Evolutionary conservation across 2,329 filamentous ascomycete species (phyloP).

Genomic region (Fusarium paranaense): DNA sequence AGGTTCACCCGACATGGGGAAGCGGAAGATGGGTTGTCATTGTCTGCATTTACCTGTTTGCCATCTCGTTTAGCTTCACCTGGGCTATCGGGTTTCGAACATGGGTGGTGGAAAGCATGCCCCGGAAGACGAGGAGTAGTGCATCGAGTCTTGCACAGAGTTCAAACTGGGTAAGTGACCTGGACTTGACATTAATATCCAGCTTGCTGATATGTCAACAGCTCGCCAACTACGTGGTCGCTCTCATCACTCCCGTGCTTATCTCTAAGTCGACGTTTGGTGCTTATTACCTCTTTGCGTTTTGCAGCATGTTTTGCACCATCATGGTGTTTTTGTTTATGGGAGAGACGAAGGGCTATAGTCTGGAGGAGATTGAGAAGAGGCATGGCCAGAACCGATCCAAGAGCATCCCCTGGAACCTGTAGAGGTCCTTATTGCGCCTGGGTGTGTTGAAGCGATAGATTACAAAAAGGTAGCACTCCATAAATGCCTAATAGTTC

Average conservation of each 20-base stretch:
- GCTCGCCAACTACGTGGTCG: slow-evolving; percentile 59
- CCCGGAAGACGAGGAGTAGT: slow-evolving; percentile 63
- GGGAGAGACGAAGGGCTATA: slow-evolving; percentile 57
- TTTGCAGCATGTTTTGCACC: slow-evolving; percentile 52
- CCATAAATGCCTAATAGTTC: background rate
- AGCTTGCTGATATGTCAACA: slow-evolving; percentile 19
- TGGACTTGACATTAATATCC: rapidly evolving
- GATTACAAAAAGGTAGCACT: background rate
- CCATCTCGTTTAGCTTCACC: slow-evolving; percentile 57
- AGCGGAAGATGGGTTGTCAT: slow-evolving; percentile 62
- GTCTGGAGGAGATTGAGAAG: slow-evolving; percentile 53
- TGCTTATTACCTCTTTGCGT: slow-evolving; percentile 60
- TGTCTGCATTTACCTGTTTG: slow-evolving; percentile 62
- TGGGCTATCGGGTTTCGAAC: slow-evolving; percentile 67
- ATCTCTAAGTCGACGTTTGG: slow-evolving; percentile 54
- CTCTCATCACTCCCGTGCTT: slow-evolving; percentile 57
- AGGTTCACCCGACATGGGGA: slow-evolving; percentile 52
- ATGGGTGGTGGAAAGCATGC: slow-evolving; percentile 68
- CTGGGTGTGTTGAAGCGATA: background rate
- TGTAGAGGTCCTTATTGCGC: background rate
- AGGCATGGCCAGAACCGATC: slow-evolving; percentile 4
- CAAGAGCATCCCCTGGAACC: background rate
- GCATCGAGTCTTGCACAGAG: slow-evolving; percentile 66
- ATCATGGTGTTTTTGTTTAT: slow-evolving; percentile 53
- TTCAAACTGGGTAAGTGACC: slow-evolving; percentile 59